phyloP scores from a whole-genome alignment of 202 grass and related monocot species.

The Setaria viridis region DNA sequence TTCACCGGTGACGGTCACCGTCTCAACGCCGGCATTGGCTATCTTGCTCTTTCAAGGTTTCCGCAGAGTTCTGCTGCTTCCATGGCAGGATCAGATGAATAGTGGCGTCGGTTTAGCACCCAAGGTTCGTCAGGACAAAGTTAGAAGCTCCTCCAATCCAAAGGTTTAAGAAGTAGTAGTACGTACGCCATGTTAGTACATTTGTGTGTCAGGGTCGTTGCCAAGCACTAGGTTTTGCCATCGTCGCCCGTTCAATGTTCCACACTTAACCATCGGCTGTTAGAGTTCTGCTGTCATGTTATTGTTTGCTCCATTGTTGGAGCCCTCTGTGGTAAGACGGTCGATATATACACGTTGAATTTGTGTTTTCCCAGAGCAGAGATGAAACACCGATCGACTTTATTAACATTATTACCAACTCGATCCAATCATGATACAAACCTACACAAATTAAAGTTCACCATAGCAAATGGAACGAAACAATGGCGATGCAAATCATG shows the following conservation, averaged over 20 bases:
- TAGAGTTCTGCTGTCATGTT: not conserved
- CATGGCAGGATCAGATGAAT: no score
- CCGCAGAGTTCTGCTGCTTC: no score
- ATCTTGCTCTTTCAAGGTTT: not conserved
- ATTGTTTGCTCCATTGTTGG: slow-evolving; percentile 13
- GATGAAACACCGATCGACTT: not conserved
- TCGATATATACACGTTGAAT: not conserved
- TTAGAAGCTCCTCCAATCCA: no score
- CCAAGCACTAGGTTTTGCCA: not conserved
- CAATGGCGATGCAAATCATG: not conserved
- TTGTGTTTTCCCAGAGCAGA: not conserved
- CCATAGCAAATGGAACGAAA: not conserved
- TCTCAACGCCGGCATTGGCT: not conserved
- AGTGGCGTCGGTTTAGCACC: not conserved
- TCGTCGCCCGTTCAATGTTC: not conserved
- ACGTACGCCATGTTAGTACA: no score
- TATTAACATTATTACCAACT: not conserved
- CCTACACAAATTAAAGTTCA: not conserved
- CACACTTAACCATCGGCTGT: not conserved
- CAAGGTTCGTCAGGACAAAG: not conserved
- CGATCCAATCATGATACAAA: not conserved
- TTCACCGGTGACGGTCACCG: not conserved
- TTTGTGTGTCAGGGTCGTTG: not conserved
- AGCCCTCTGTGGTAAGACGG: not conserved
- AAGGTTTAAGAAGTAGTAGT: not conserved